Conservation (phyloP, 306 rosid species). For the Begonia loranthoides region DNA sequence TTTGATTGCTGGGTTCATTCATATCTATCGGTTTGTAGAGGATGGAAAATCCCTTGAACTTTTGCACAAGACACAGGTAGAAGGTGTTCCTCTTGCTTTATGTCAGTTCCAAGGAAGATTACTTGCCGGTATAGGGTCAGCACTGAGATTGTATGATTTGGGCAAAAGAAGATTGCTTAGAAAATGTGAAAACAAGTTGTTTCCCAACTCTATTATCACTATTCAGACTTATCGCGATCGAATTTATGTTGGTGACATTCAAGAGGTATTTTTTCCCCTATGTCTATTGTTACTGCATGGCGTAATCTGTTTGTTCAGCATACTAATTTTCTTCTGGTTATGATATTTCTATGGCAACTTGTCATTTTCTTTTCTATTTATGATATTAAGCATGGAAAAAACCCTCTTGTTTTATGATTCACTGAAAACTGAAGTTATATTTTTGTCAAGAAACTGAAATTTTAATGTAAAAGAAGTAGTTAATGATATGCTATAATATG, state of each 20-base stretch:
- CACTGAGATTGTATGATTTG: conserved; percentile 82
- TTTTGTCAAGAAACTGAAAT: no score
- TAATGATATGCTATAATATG: no score
- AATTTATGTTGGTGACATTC: conserved; percentile 85
- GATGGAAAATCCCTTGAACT: conserved; percentile 92
- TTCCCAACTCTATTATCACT: conserved; percentile 69
- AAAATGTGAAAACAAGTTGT: conserved; percentile 91
- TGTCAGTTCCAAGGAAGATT: conserved; percentile 94
- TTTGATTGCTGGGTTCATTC: conserved; percentile 66
- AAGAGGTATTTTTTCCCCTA: conserved; percentile 46
- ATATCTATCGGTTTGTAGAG: conserved; percentile 78
- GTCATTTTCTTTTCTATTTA: no score
- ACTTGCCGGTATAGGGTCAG: conserved; percentile 88
- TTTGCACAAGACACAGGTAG: conserved; percentile 89
- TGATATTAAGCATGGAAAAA: no score
- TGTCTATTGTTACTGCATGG: no score
- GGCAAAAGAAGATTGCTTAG: conserved; percentile 78
- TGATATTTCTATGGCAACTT: not conserved
- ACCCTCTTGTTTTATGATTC: no score
- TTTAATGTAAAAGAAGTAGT: no score
- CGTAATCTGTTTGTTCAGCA: not conserved
- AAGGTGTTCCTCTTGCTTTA: conserved; percentile 89
- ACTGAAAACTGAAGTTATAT: no score
- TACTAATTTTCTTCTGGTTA: not conserved
- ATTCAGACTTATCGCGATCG: conserved; percentile 89